Percentiles rank a stretch among this genome's conserved stretches.
Evolutionary conservation across 2,329 filamentous ascomycete species (phyloP).

Genomic region (Geosmithia putterillii): DNA sequence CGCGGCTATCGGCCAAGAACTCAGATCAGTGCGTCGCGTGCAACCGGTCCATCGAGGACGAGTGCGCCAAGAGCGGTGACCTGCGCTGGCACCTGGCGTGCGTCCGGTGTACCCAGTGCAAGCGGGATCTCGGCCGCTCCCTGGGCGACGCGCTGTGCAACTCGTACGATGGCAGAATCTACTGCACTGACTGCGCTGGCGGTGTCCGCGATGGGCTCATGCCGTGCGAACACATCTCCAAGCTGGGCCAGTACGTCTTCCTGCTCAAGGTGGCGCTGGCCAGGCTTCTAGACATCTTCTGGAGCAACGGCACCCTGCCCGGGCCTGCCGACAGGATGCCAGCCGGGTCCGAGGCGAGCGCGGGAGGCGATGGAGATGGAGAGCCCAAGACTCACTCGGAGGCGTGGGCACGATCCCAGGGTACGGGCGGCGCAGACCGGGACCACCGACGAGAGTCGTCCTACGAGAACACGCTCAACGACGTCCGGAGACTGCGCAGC

Average conservation of each 20-base stretch:
- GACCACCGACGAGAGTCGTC: slow-evolving; percentile 59
- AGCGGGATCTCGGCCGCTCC: slow-evolving; percentile 53
- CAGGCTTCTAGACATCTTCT: slow-evolving; percentile 74
- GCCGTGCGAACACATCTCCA: slow-evolving; percentile 64
- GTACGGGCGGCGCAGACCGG: slow-evolving; percentile 34
- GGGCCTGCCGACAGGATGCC: slow-evolving; percentile 51
- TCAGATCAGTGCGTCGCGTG: slow-evolving; percentile 80
- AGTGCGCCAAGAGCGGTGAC: slow-evolving; percentile 66
- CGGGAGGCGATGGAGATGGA: slow-evolving; percentile 22
- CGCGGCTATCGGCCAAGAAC: slow-evolving; percentile 57
- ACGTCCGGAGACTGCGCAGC: slow-evolving; percentile 82
- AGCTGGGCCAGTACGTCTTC: slow-evolving; percentile 90
- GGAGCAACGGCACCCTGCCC: slow-evolving; percentile 70
- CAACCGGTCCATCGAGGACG: slow-evolving; percentile 83
- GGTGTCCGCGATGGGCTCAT: slow-evolving; percentile 37
- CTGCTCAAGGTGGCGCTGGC: slow-evolving; percentile 84
- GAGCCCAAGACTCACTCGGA: slow-evolving; percentile 44
- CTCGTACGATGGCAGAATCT: slow-evolving; percentile 52
- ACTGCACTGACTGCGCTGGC: slow-evolving; percentile 56
- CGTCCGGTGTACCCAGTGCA: slow-evolving; percentile 59
- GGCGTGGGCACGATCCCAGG: slow-evolving; percentile 62
- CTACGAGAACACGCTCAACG: slow-evolving; percentile 91
- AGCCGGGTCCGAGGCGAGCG: slow-evolving; percentile 13
- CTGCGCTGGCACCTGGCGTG: slow-evolving; percentile 77
- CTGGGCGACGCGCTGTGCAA: slow-evolving; percentile 62